Evolutionary conservation across 164 flowering plant genomes (phyloP).

Genomic region (Vitis riparia): DNA sequence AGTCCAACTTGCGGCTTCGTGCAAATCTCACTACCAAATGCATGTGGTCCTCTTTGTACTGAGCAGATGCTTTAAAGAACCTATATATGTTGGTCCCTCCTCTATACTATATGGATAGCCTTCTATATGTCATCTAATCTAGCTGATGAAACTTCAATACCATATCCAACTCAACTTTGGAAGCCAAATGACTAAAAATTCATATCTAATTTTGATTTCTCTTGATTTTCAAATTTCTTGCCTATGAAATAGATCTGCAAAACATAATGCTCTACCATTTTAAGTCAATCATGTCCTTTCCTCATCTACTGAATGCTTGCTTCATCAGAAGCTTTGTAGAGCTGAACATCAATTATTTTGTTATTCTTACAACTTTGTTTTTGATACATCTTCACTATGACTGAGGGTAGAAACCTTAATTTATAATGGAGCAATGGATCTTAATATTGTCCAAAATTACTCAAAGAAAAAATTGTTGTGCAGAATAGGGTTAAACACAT

Average conservation of each 20-base stretch:
- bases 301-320: too few relatives aligned
- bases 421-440: too few relatives aligned
- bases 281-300: not conserved
- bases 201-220: not conserved
- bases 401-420: not conserved
- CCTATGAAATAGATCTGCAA: too few relatives aligned
- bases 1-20: conserved; percentile 8
- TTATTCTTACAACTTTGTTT: not conserved
- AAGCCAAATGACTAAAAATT: conserved; percentile 5
- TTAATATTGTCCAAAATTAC: not conserved
- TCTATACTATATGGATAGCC: conserved; percentile 9
- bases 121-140: conserved; percentile 6
- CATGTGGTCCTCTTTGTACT: conserved; percentile 19
- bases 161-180: conserved; percentile 15
- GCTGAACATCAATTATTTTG: too few relatives aligned
- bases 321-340: too few relatives aligned
- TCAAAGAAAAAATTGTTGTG: not conserved
- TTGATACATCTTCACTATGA: not conserved
- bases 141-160: conserved; percentile 1
- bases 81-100: conserved; percentile 30
- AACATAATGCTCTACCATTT: not conserved
- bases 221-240: not conserved
- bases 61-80: conserved; percentile 31
- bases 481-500: too few relatives aligned
- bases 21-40: conserved; percentile 24